Percentiles rank a stretch among this genome's conserved stretches.
phyloP scores from a whole-genome alignment of 2,329 filamentous ascomycete species.

The Teratosphaeria nubilosa region DNA sequence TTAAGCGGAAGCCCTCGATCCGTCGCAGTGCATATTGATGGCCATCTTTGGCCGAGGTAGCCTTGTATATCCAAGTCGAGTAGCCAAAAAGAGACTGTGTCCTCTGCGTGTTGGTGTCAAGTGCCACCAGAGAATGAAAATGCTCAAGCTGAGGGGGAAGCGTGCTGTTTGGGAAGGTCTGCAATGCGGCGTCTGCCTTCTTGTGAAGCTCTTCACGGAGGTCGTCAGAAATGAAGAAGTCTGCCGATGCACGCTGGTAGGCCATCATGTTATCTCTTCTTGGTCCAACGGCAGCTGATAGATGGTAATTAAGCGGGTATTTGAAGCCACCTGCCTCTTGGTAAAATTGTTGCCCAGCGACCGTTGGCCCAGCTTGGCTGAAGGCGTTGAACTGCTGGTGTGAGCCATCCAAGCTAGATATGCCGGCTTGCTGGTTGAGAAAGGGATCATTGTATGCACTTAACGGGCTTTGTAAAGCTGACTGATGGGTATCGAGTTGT shows the following conservation, averaged over 20 bases:
- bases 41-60: slow-evolving; percentile 77
- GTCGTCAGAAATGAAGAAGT: slow-evolving; percentile 84
- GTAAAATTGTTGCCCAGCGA: slow-evolving; percentile 59
- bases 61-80: slow-evolving; percentile 91
- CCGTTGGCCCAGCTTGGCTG: slow-evolving; percentile 55
- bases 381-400: slow-evolving; percentile 54
- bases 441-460: slow-evolving; percentile 35
- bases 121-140: slow-evolving; percentile 83
- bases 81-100: slow-evolving; percentile 74
- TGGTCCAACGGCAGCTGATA: slow-evolving; percentile 82
- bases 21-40: slow-evolving; percentile 78
- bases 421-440: slow-evolving; percentile 20
- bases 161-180: slow-evolving; percentile 64
- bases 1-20: slow-evolving; percentile 79
- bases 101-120: slow-evolving; percentile 74
- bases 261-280: slow-evolving; percentile 69
- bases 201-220: slow-evolving; percentile 80
- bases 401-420: slow-evolving; percentile 23
- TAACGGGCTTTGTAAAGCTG: slow-evolving; percentile 17
- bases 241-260: slow-evolving; percentile 78
- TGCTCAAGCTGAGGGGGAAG: slow-evolving; percentile 68
- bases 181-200: slow-evolving; percentile 74
- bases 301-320: slow-evolving; percentile 69
- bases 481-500: slow-evolving; percentile 16
- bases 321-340: slow-evolving; percentile 47